A percentile compares a stretch with the other conserved stretches of the same genome.
Evolutionary conservation across 306 rosid genomes (phyloP).

Genomic region (Alnus rubra): DNA sequence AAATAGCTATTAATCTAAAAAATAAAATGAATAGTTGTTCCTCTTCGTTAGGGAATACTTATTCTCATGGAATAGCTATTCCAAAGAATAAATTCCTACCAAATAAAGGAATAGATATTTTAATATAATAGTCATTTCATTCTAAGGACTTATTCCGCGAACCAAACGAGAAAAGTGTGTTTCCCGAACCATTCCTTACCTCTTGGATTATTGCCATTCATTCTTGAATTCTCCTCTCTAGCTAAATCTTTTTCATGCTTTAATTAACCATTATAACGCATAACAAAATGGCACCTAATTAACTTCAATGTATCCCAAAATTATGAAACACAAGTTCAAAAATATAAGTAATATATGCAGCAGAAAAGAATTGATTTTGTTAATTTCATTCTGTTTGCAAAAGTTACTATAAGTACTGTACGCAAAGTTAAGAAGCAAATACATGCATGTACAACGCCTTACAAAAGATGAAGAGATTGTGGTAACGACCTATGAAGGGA

Average conservation of each 20-base stretch:
- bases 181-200: neutral
- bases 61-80: too few relatives aligned
- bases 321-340: too few relatives aligned
- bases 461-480: conserved; percentile 52
- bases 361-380: neutral
- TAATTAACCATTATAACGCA: too few relatives aligned
- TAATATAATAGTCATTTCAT: too few relatives aligned
- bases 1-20: too few relatives aligned
- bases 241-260: neutral
- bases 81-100: too few relatives aligned
- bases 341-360: too few relatives aligned
- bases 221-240: neutral
- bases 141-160: too few relatives aligned
- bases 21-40: too few relatives aligned
- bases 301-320: neutral
- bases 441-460: conserved; percentile 60
- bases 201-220: neutral
- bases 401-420: conserved; percentile 71
- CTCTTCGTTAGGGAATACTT: too few relatives aligned
- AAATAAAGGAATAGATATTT: too few relatives aligned
- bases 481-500: conserved; percentile 57
- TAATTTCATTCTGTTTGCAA: conserved; percentile 30
- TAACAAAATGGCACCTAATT: neutral
- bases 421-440: conserved; percentile 71
- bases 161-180: too few relatives aligned